Percentiles rank a stretch among this genome's conserved stretches.
These are phyloP conservation scores for Achaetomiella virescens DNA, from an alignment of 495 filamentous ascomycete genomes.

Conservation along the genomic window DNA sequence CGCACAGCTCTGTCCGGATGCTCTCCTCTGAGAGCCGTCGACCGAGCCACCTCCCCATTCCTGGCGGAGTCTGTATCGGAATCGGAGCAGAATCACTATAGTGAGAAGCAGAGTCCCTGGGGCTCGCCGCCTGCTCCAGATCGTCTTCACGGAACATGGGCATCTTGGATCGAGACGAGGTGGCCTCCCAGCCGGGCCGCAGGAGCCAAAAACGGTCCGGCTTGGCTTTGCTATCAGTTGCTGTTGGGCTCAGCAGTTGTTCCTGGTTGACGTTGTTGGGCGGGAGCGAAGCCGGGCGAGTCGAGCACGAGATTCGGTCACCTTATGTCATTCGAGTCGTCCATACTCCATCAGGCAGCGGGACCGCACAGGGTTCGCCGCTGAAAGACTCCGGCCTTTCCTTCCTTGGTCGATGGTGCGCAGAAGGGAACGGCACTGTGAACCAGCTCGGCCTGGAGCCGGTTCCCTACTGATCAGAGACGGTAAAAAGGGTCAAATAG, in stretches of 20 bases:
- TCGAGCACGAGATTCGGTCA: slow-evolving; percentile 3
- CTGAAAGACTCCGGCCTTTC: too few species aligned
- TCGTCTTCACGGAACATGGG: slow-evolving; percentile 51
- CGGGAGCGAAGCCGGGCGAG: not conserved
- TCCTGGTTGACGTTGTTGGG: not conserved
- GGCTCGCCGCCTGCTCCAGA: slow-evolving; percentile 17
- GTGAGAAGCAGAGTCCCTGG: not conserved
- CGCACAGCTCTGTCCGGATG: slow-evolving; percentile 51
- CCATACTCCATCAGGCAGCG: not conserved
- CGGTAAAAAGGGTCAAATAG: too few species aligned
- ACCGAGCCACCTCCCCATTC: slow-evolving; percentile 14
- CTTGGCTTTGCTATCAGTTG: not conserved
- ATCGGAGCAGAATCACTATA: slow-evolving; percentile 13
- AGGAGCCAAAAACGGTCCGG: not conserved
- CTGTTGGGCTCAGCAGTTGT: not conserved
- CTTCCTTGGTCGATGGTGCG: too few species aligned
- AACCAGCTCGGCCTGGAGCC: not conserved
- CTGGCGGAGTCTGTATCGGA: slow-evolving; percentile 12
- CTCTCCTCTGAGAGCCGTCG: slow-evolving; percentile 45
- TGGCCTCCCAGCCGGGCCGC: slow-evolving; percentile 1
- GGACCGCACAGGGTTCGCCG: not conserved
- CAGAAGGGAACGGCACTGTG: not conserved
- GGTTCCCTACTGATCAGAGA: too few species aligned
- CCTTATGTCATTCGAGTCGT: slow-evolving; percentile 12
- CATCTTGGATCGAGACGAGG: slow-evolving; percentile 36